phyloP scores from a whole-genome alignment of 2,329 filamentous ascomycete species.

The Neofusicoccum umdonicola region DNA sequence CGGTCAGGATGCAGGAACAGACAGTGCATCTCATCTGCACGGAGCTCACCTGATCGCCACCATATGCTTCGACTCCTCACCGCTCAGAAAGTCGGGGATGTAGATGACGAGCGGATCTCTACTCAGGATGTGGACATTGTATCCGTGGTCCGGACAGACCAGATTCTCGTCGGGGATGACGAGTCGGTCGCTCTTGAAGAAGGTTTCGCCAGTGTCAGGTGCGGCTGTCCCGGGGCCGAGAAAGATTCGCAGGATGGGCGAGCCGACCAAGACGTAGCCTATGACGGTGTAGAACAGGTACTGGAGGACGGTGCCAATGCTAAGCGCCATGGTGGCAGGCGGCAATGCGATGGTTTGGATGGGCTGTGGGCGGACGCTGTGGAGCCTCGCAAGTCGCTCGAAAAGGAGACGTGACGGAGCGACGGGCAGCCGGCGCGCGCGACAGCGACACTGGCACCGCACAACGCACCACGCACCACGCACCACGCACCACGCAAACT shows the following conservation, averaged over 20 bases:
- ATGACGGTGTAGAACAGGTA: slow-evolving; percentile 30
- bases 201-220: slow-evolving; percentile 8
- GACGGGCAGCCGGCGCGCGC: background rate
- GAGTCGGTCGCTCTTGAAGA: slow-evolving; percentile 35
- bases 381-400: background rate
- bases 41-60: slow-evolving; percentile 51
- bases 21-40: background rate
- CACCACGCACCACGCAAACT: background rate
- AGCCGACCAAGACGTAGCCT: slow-evolving; percentile 36
- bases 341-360: background rate
- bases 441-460: background rate
- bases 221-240: slow-evolving; percentile 7
- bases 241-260: slow-evolving; percentile 29
- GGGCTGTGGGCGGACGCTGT: background rate
- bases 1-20: slow-evolving; percentile 14
- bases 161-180: slow-evolving; percentile 41
- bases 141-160: slow-evolving; percentile 38
- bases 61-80: slow-evolving; percentile 50
- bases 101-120: slow-evolving; percentile 58
- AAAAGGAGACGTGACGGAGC: background rate
- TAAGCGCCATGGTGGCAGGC: slow-evolving; percentile 8
- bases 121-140: slow-evolving; percentile 50
- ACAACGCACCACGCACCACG: background rate
- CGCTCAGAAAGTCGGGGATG: slow-evolving; percentile 55
- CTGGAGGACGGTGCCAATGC: slow-evolving; percentile 28